Evolutionary conservation across 352 stramenopile species (phyloP).

Genomic region (Sclerospora graminicola): DNA sequence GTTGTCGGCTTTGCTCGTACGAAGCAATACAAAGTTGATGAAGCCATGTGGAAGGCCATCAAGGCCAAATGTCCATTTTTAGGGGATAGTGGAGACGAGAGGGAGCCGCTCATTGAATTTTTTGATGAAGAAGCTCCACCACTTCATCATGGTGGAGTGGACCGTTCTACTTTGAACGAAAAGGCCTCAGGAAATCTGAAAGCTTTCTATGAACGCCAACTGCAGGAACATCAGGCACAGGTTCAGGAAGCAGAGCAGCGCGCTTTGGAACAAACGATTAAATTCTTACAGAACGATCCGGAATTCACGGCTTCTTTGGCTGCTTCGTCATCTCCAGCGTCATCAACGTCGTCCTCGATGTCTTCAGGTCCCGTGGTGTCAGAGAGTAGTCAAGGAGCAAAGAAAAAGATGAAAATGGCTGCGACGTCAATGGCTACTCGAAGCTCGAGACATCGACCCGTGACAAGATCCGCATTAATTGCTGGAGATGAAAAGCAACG

Average conservation of each 20-base stretch:
- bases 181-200: conserved; percentile 23
- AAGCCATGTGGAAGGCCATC: conserved; percentile 46
- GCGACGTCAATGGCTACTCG: conserved; percentile 5
- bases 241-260: conserved; percentile 22
- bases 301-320: conserved; percentile 27
- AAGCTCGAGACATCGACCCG: conserved; percentile 8
- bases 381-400: neutral
- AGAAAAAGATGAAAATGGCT: conserved; percentile 6
- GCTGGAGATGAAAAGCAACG: conserved; percentile 26
- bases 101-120: conserved; percentile 32
- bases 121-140: conserved; percentile 37
- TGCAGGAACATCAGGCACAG: conserved; percentile 21
- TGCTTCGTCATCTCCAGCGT: conserved; percentile 11
- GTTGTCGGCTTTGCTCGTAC: conserved; percentile 67
- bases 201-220: conserved; percentile 32
- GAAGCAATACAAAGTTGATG: conserved; percentile 66
- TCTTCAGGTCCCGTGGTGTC: conserved; percentile 2
- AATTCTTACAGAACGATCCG: conserved; percentile 39
- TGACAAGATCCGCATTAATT: conserved; percentile 18
- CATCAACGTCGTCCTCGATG: conserved; percentile 14
- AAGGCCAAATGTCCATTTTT: conserved; percentile 39
- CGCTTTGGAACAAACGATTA: conserved; percentile 39
- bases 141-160: conserved; percentile 14
- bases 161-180: conserved; percentile 9
- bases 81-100: conserved; percentile 11